Conservation (phyloP, 148 eudicot species). For the Dysphania ambrosioides region DNA sequence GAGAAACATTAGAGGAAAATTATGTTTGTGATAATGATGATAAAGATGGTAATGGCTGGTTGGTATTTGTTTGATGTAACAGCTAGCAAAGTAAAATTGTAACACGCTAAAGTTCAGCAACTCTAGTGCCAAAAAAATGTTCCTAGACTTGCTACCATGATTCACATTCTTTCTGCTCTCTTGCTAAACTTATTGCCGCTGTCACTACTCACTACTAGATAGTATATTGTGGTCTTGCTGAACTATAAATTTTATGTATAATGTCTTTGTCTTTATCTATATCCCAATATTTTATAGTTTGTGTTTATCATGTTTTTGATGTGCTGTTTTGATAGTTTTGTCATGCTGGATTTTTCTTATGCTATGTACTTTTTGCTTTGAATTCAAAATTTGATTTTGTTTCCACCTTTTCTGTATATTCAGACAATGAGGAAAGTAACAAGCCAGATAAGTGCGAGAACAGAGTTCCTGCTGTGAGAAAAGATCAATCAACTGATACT, state of each 20-base stretch:
- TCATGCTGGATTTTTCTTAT: not conserved
- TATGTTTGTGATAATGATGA: conserved; percentile 23
- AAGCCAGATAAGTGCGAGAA: conserved; percentile 22
- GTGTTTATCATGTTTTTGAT: not conserved
- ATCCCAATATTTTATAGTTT: not conserved
- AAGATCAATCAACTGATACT: conserved; percentile 29
- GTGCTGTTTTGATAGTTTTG: not conserved
- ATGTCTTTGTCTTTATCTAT: not conserved
- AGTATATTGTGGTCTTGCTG: not conserved
- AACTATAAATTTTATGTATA: not conserved
- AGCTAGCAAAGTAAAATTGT: no score
- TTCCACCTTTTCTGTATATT: not conserved
- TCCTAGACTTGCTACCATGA: no score
- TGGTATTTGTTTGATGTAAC: conserved; percentile 19
- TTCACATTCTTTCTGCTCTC: no score
- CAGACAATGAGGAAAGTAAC: conserved; percentile 32
- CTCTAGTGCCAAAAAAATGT: no score
- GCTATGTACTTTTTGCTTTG: not conserved
- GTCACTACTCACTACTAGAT: no score
- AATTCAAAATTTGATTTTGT: not conserved
- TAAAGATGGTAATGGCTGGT: conserved; percentile 46
- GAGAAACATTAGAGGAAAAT: conserved; percentile 37
- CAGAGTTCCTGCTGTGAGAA: conserved; percentile 21
- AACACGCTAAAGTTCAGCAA: not conserved
- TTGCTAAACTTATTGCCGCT: no score